Evolutionary conservation across 768 basidiomycete genomes (phyloP).

Genomic region (Mycena rebaudengoi): DNA sequence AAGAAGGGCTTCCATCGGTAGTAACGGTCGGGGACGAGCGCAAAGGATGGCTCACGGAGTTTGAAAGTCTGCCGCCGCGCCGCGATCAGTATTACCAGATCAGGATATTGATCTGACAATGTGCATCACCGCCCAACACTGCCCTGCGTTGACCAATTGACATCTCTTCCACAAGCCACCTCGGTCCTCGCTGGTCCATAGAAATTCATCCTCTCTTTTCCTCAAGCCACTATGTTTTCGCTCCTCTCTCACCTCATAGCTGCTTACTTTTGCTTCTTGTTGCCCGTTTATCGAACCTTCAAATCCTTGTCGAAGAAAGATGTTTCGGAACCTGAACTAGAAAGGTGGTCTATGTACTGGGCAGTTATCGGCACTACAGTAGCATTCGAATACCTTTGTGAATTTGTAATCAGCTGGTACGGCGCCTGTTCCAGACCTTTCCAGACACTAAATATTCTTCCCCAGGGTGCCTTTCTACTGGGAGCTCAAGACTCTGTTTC

Average conservation of each 20-base stretch:
- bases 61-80: no score
- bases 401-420: conserved; percentile 74
- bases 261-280: neutral
- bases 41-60: no score
- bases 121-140: no score
- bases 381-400: conserved; percentile 68
- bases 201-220: no score
- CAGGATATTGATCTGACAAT: no score
- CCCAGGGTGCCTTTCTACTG: conserved; percentile 80
- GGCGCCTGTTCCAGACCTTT: conserved; percentile 9
- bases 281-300: conserved; percentile 69
- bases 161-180: no score
- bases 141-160: no score
- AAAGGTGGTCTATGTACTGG: conserved; percentile 60
- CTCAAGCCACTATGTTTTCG: neutral
- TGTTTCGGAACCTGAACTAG: conserved; percentile 51
- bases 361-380: conserved; percentile 65
- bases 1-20: no score
- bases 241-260: conserved; percentile 44
- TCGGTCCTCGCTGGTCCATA: no score
- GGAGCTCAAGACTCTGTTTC: conserved; percentile 73
- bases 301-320: conserved; percentile 69
- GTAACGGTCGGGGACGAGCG: no score
- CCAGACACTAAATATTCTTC: conserved; percentile 20
- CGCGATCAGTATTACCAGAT: no score